phyloP scores from a whole-genome alignment of 2,329 filamentous ascomycete species.

The Magnaporthales sp. region DNA sequence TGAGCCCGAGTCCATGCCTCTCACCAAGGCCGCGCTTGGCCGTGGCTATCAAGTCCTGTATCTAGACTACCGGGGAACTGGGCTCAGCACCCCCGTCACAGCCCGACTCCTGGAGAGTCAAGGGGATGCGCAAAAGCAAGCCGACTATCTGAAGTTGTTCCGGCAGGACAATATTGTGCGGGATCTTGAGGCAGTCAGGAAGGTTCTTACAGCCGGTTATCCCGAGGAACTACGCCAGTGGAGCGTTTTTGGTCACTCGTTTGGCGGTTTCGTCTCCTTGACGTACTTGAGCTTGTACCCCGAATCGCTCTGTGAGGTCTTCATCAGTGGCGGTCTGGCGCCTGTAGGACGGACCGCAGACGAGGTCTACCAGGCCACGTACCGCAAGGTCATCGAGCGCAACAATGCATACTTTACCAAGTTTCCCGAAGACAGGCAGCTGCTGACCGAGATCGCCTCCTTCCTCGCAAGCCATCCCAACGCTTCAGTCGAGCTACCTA shows the following conservation, averaged over 20 bases:
- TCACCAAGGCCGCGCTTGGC: constrained; percentile 63
- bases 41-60: constrained; percentile 79
- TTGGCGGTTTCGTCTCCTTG: constrained; percentile 78
- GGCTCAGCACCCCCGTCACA: constrained; percentile 72
- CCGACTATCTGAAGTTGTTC: constrained; percentile 74
- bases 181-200: constrained; percentile 79
- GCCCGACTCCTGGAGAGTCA: constrained; percentile 59
- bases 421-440: constrained; percentile 68
- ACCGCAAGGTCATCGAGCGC: constrained; percentile 57
- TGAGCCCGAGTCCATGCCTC: constrained; percentile 62
- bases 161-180: constrained; percentile 84
- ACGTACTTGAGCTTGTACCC: constrained; percentile 80
- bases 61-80: constrained; percentile 87
- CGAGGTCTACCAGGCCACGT: constrained; percentile 66
- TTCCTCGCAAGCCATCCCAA: constrained; percentile 52
- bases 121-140: constrained; percentile 57
- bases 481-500: constrained; percentile 52
- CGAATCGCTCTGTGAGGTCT: constrained; percentile 70
- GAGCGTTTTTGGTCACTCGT: constrained; percentile 84
- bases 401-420: constrained; percentile 78
- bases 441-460: constrained; percentile 56
- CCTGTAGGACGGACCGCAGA: constrained; percentile 65
- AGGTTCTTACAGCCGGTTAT: constrained; percentile 61
- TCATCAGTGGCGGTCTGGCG: constrained; percentile 76
- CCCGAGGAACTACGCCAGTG: constrained; percentile 61